A percentile compares a stretch with the other conserved stretches of the same genome.
Conservation (phyloP, 352 stramenopile species). For the Nothophytophthora sp. region DNA sequence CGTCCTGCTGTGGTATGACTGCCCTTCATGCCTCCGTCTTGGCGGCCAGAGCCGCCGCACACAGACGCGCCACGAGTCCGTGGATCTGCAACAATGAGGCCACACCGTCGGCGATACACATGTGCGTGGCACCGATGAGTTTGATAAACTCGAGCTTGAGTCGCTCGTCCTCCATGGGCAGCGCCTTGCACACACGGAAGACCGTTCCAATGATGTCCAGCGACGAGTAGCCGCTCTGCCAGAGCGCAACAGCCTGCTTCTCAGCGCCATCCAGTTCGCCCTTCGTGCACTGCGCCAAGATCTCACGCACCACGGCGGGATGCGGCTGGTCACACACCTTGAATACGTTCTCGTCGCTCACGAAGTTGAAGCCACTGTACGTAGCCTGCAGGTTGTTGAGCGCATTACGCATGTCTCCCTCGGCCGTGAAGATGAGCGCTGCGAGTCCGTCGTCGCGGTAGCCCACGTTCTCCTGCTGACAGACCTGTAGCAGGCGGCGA, state of each 20-base stretch:
- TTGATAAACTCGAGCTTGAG: constrained; percentile 93
- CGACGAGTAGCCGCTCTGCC: constrained; percentile 93
- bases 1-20: not conserved
- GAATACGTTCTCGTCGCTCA: constrained; percentile 97
- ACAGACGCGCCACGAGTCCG: constrained; percentile 88
- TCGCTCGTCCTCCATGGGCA: constrained; percentile 77
- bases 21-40: constrained; percentile 25
- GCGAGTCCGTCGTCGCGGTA: constrained; percentile 94
- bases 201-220: constrained; percentile 98
- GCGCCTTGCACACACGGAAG: constrained; percentile 95
- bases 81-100: constrained; percentile 94
- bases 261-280: constrained; percentile 88
- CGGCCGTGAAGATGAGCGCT: constrained; percentile 98
- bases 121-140: constrained; percentile 89
- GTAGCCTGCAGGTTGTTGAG: constrained; percentile 99
- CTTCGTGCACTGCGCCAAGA: constrained; percentile 65
- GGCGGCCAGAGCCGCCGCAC: constrained; percentile 33
- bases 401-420: constrained; percentile 99
- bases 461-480: constrained; percentile 88
- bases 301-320: constrained; percentile 79
- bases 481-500: constrained; percentile 93
- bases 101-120: constrained; percentile 95
- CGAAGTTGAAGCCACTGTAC: constrained; percentile 92
- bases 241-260: constrained; percentile 68
- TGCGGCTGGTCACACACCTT: constrained; percentile 97